Base-by-base conservation (phyloP, 2,329 filamentous ascomycete genomes). In the Phyllosticta paracitricarpa region DNA sequence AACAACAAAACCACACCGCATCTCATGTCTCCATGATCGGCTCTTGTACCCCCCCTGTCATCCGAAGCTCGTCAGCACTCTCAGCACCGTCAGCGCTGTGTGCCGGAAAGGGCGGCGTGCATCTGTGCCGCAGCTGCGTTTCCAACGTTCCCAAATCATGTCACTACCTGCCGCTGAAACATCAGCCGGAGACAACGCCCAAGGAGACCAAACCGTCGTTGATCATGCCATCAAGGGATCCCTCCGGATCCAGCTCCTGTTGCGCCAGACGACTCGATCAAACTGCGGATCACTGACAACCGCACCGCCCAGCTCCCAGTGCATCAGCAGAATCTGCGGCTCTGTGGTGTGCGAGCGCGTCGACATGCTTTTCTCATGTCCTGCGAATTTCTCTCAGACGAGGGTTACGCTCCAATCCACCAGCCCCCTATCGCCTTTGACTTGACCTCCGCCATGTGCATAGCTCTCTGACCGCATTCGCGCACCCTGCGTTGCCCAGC, bases 171-270 rank as follows among this genome's bases (percentile, higher is more conserved):
- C 40, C 40, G 4, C n/a, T 48, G 40, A 48, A 48, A 48, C 40
- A 48, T 48, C 40, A 56, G 58, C 58, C 53, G 58, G 53, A 60
- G 53, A 60, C 40, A 24, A 30, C 33, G 58, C 58, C 58, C 24
- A 59, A 59, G 58, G 55, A 14, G 58, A 59, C 28, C 33, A 59
- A 59, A 22, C 17, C 51, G 58, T 35, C 53, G 58, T 56, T 60
- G 58, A 60, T 60, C 51, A 7, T 25, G 40, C n/a, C 40, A n/a
- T n/a, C 40, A 17, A n/a, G 40, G 40, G 40, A 4, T n/a, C 14
- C 40, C 1, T 2, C 14, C 14, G 40, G 14, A 48, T n/a, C 12
- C 40, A 48, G 40, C 40, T 48, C 40, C 14, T 48, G 17, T 19
- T 48, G 14, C 40, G 40, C 40, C 40, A 48, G 4, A 30, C 6